Conservation (phyloP, 352 stramenopile species). For the Phytophthora sansomeana region DNA sequence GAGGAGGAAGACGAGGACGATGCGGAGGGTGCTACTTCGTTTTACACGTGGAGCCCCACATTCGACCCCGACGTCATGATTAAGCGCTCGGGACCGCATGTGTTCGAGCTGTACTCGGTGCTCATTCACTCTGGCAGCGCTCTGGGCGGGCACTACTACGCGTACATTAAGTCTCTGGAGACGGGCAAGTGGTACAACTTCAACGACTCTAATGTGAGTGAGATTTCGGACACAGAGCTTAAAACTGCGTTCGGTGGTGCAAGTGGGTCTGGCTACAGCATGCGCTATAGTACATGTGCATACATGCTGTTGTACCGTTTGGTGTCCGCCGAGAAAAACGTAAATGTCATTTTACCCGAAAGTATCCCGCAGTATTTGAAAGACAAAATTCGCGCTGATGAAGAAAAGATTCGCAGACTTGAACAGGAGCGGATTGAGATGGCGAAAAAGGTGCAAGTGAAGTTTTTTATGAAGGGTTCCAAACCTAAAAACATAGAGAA, state of each 20-base stretch:
- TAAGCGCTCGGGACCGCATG: constrained; percentile 65
- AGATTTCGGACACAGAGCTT: constrained; percentile 79
- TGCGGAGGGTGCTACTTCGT: constrained; percentile 17
- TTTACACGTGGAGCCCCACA: constrained; percentile 76
- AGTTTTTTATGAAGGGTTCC: constrained; percentile 83
- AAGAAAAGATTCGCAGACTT: constrained; percentile 60
- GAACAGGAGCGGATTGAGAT: constrained; percentile 78
- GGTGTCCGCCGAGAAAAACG: constrained; percentile 70
- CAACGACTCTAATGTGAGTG: constrained; percentile 85
- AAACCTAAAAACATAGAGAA: constrained; percentile 76
- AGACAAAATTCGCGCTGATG: constrained; percentile 70
- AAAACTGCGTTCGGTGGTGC: constrained; percentile 79
- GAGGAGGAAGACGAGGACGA: constrained; percentile 19
- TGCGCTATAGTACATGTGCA: constrained; percentile 82
- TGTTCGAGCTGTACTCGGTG: constrained; percentile 94
- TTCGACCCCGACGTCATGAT: constrained; percentile 79
- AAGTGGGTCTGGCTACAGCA: constrained; percentile 61
- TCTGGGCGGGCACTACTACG: constrained; percentile 94
- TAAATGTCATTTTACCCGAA: constrained; percentile 64
- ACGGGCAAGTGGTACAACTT: constrained; percentile 90
- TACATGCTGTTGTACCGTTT: constrained; percentile 94
- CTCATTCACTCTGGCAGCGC: constrained; percentile 94
- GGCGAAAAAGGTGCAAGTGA: constrained; percentile 78
- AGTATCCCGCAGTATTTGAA: constrained; percentile 76
- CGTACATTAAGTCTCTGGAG: constrained; percentile 93